phyloP scores from a whole-genome alignment of 139 green algal genomes.

The Chloropicon primus region DNA sequence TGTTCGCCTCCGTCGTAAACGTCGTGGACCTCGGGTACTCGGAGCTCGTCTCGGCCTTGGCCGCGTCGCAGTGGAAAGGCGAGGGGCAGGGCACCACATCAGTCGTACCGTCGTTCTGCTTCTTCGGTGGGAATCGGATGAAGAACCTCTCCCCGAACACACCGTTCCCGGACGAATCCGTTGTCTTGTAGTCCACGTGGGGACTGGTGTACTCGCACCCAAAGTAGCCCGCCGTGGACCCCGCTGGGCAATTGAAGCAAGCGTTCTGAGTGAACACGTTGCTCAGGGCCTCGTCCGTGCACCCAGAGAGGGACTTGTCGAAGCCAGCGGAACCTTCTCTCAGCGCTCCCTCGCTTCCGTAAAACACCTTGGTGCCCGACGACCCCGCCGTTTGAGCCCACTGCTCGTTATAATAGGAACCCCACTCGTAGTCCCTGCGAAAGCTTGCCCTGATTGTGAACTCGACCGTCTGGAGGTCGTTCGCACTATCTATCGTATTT shows the following conservation, averaged over 20 bases:
- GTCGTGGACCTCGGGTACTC: background rate
- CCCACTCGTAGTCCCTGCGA: slow-evolving; percentile 20
- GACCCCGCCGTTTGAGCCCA: slow-evolving; percentile 2
- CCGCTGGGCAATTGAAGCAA: background rate
- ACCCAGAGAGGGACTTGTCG: background rate
- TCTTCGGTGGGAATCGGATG: slow-evolving; percentile 2
- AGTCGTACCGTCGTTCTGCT: background rate
- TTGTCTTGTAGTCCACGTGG: background rate
- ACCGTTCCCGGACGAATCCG: background rate
- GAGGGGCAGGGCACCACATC: background rate
- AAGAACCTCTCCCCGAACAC: background rate
- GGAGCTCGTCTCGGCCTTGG: background rate
- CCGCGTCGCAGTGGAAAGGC: slow-evolving; percentile 5
- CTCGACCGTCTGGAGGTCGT: slow-evolving; percentile 1
- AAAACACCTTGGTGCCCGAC: background rate
- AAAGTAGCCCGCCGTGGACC: background rate
- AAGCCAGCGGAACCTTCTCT: background rate
- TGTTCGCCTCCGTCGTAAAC: background rate
- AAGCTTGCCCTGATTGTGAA: slow-evolving; percentile 15
- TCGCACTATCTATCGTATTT: background rate
- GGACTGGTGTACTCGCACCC: background rate
- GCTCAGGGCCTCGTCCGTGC: background rate
- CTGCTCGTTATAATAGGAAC: slow-evolving; percentile 19
- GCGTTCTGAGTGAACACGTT: background rate
- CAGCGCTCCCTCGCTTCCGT: background rate